Conservation (phyloP, 495 filamentous ascomycete species). For the Glarea lozoyensis region DNA sequence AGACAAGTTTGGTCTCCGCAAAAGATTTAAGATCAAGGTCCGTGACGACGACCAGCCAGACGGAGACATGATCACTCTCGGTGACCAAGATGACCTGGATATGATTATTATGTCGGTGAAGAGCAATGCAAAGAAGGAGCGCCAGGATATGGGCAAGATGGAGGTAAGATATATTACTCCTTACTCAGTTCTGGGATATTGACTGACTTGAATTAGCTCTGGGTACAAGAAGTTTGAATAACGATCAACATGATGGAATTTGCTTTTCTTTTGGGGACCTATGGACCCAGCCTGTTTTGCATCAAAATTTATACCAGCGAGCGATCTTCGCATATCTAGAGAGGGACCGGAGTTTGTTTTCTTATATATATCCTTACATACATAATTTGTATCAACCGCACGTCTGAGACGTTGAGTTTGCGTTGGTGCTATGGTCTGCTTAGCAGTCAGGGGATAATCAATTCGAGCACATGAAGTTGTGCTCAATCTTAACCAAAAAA, state of each 20-base stretch:
- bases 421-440: too few species aligned
- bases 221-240: conserved; percentile 22
- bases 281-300: not conserved
- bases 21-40: conserved; percentile 73
- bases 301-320: conserved; percentile 4
- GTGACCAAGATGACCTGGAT: conserved; percentile 92
- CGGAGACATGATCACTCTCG: conserved; percentile 92
- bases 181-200: not conserved
- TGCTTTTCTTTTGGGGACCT: conserved; percentile 2
- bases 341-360: conserved; percentile 5
- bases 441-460: too few species aligned
- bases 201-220: conserved; percentile 18
- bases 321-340: conserved; percentile 5
- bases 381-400: conserved; percentile 10
- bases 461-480: too few species aligned
- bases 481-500: too few species aligned
- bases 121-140: conserved; percentile 60
- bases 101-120: conserved; percentile 64
- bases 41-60: conserved; percentile 65
- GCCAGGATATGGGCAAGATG: conserved; percentile 83
- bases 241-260: conserved; percentile 13
- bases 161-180: conserved; percentile 60
- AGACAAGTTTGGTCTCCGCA: conserved; percentile 71
- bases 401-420: conserved; percentile 11
- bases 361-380: conserved; percentile 3